phyloP scores from a whole-genome alignment of 768 basidiomycete genomes.

The Boletus patriciae region DNA sequence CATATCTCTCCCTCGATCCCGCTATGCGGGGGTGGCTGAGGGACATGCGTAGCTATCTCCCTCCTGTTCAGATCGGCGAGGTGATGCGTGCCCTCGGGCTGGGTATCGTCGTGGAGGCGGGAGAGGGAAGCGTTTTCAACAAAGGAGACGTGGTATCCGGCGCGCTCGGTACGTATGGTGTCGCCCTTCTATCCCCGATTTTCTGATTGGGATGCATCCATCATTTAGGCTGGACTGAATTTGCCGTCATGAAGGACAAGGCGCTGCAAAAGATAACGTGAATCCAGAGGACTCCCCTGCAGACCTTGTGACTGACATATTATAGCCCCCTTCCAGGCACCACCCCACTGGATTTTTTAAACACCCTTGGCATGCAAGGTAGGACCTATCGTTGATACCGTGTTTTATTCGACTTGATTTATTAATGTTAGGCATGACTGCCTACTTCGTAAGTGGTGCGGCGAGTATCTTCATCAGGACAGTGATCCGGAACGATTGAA shows the following conservation, averaged over 20 bases:
- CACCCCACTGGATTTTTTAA: slow-evolving; percentile 73
- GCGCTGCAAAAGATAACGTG: slow-evolving; percentile 55
- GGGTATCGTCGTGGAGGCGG: slow-evolving; percentile 62
- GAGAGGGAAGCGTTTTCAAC: slow-evolving; percentile 51
- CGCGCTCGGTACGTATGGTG: slow-evolving; percentile 48
- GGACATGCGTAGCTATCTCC: slow-evolving; percentile 68
- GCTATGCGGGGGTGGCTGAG: slow-evolving; percentile 86
- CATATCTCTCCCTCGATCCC: slow-evolving; percentile 81
- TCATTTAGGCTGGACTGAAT: slow-evolving; percentile 73
- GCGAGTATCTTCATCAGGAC: neutral
- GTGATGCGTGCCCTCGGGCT: slow-evolving; percentile 74
- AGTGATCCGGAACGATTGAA: slow-evolving; percentile 2
- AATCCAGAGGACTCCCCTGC: slow-evolving; percentile 21
- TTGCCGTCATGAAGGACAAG: slow-evolving; percentile 58
- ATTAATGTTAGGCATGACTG: slow-evolving; percentile 66
- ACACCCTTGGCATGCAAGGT: slow-evolving; percentile 77
- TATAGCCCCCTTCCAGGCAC: slow-evolving; percentile 58
- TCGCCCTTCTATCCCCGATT: neutral
- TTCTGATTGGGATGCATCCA: neutral
- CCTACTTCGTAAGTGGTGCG: slow-evolving; percentile 69
- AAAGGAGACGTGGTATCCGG: slow-evolving; percentile 73
- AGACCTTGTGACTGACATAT: neutral
- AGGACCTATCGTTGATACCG: slow-evolving; percentile 14
- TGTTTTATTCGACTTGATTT: neutral
- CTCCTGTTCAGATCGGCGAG: slow-evolving; percentile 71